Evolutionary conservation across 2,329 filamentous ascomycete genomes (phyloP), one percentile per base, ranked within the genome.

Genomic region (Xylariaceae sp.): DNA sequence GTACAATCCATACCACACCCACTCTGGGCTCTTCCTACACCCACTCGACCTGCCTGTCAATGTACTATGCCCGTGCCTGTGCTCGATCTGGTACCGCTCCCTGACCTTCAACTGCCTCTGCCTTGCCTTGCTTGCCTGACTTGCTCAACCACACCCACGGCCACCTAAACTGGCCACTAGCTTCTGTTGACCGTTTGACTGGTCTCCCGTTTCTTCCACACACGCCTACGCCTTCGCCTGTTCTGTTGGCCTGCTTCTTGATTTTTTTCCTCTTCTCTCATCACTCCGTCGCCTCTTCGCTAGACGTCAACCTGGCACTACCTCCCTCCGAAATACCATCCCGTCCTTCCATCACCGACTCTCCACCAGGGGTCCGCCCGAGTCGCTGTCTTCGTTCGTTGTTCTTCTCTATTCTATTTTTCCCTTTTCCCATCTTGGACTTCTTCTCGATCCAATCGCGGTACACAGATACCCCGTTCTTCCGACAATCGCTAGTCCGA

Each of bases 351-450:
- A 48, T 49, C 34, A 39, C 38, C 41, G 44, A 37, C 43, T 47
- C 38, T 47, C 47, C 45, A 26, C 48, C 50, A 42, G 38, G 42
- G 45, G 39, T 30, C 43, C 43, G 44, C 45, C 43, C 46, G 46
- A 56, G 55, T 54, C 44, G 54, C 51, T 49, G 51, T 47, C 51
- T 57, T 42, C 53, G 46, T 53, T 56, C 52, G 45, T 56, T 55
- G 51, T 51, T 47, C 44, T 31, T 4, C 13, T 32, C 30, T 32
- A 8, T 32, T 6, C 30, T 41, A 40, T 37, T 45, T 43, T 40
- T 34, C 39, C 35, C 26, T 37, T 34, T 48, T 38, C 39, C 43
- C 37, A 45, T 51, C 44, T 51, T 50, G 49, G 47, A 40, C n/a
- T n/a, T n/a, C n/a, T n/a, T n/a, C n/a, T 51, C 42, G 48, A 41